Base-by-base conservation (phyloP, 2,329 filamentous ascomycete species). In the Claviceps fusiformis region DNA sequence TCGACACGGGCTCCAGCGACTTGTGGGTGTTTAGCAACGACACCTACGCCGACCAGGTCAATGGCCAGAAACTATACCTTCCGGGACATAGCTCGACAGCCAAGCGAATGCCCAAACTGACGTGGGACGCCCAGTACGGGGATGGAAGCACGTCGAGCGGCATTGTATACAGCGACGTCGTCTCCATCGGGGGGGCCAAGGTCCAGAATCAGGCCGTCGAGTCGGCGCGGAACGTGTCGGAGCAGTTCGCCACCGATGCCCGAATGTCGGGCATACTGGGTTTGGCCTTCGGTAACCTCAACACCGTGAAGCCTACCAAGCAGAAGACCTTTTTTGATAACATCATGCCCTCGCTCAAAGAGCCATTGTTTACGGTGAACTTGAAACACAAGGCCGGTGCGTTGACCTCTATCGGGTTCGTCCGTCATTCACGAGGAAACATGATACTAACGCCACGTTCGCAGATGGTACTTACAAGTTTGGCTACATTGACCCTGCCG, bases 401-500 rank as follows among this genome's bases (percentile, higher is more conserved):
- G 59, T 56, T n/a, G 5, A 8, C 17, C 39, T 41, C 10, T 5
- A 8, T 41, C 5, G 5, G 15, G 17, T n/a, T 7, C 17, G 5
- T n/a, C 17, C 11, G 3, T 41, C 39, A 41, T 6, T 41, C 5
- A n/a, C 7, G 17, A 17, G 17, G 35, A 37, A 41, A 17, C 5
- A 5, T 7, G 39, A 46, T 46, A 3, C 45, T 46, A 46, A 46
- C 11, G 29, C 6, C 7, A 29, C 6, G 44, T 43, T 29, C 7
- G n/a, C 24, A 48, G 73, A 74, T 2, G 86, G 86, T 49, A 76
- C 78, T 35, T 91, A 89, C 70, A 83, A 89, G 64, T 91, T 91
- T 62, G 87, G 87, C 57, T 76, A 69, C 61, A 82, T 91, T 62
- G 84, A 91, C 65, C 64, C 63, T 1, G 71, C 70, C 55, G 82